These are phyloP conservation scores for Mycena metata DNA, from an alignment of 768 basidiomycete species.

Conservation along the genomic window DNA sequence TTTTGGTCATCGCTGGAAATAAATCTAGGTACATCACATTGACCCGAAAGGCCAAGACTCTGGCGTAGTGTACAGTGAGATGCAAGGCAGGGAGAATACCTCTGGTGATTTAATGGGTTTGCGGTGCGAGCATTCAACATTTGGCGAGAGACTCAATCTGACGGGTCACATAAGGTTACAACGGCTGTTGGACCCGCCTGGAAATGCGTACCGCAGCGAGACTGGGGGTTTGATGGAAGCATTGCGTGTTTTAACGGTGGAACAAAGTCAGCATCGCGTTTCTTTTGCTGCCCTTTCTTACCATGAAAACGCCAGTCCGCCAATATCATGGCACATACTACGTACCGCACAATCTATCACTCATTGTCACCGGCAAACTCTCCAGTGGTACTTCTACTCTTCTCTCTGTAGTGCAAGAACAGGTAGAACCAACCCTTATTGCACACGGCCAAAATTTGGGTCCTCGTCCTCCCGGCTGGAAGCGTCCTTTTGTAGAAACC, in stretches of 20 bases:
- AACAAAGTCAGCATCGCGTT: slow-evolving; percentile 76
- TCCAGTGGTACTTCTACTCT: slow-evolving; percentile 81
- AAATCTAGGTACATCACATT: slow-evolving; percentile 88
- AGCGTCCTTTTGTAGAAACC: slow-evolving; percentile 94
- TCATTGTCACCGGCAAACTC: slow-evolving; percentile 91
- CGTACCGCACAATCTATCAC: slow-evolving; percentile 92
- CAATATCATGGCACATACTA: slow-evolving; percentile 92
- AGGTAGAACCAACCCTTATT: slow-evolving; percentile 87
- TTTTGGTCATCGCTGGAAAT: slow-evolving; percentile 21
- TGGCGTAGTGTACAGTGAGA: slow-evolving; percentile 97
- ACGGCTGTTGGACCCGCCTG: slow-evolving; percentile 81
- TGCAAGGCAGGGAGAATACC: slow-evolving; percentile 97
- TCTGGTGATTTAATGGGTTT: slow-evolving; percentile 92
- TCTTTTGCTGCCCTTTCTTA: slow-evolving; percentile 15
- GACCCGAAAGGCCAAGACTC: slow-evolving; percentile 91
- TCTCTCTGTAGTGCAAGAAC: slow-evolving; percentile 82
- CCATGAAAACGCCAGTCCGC: slow-evolving; percentile 68
- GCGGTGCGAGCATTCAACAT: slow-evolving; percentile 61
- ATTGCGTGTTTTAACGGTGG: slow-evolving; percentile 84
- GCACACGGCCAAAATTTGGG: slow-evolving; percentile 81
- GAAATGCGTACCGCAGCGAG: slow-evolving; percentile 94
- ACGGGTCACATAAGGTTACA: slow-evolving; percentile 67
- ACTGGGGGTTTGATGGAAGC: slow-evolving; percentile 97
- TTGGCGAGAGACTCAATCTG: slow-evolving; percentile 1
- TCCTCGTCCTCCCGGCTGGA: slow-evolving; percentile 84